phyloP scores from a whole-genome alignment of 2,329 filamentous ascomycete species.

The Microcyclospora tardicrescens region DNA sequence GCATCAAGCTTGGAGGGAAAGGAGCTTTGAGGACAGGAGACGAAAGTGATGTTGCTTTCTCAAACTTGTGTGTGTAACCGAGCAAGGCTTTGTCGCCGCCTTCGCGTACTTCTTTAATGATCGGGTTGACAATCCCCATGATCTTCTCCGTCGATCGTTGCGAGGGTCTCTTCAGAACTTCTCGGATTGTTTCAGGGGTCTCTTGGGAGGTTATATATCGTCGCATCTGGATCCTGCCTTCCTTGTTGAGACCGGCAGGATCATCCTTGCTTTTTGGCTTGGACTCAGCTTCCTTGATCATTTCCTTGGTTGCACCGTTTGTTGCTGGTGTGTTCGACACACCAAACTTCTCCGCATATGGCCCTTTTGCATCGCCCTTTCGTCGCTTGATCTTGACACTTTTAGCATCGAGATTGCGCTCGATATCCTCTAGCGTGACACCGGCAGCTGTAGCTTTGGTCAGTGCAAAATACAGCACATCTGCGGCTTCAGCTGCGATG shows the following conservation, averaged over 20 bases:
- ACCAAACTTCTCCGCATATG: slow-evolving; percentile 75
- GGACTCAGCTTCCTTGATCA: slow-evolving; percentile 39
- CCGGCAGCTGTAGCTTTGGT: slow-evolving; percentile 78
- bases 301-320: slow-evolving; percentile 25
- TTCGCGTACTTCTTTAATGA: slow-evolving; percentile 73
- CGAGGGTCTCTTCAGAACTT: slow-evolving; percentile 73
- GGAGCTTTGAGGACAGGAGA: slow-evolving; percentile 83
- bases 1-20: slow-evolving; percentile 76
- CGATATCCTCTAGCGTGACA: slow-evolving; percentile 76
- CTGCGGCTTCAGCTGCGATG: slow-evolving; percentile 85
- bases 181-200: slow-evolving; percentile 51
- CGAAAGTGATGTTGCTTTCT: slow-evolving; percentile 82
- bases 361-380: slow-evolving; percentile 85
- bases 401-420: slow-evolving; percentile 86
- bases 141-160: slow-evolving; percentile 93
- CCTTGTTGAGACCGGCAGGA: slow-evolving; percentile 31
- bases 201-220: slow-evolving; percentile 58
- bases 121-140: slow-evolving; percentile 78
- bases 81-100: slow-evolving; percentile 80
- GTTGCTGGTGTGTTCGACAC: slow-evolving; percentile 32
- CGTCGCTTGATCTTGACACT: slow-evolving; percentile 88
- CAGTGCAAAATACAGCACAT: slow-evolving; percentile 89
- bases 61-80: slow-evolving; percentile 93
- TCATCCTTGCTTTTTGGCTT: slow-evolving; percentile 41
- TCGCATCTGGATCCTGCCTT: slow-evolving; percentile 66